phyloP scores from a whole-genome alignment of 1,139 yeast genomes.

The Magnusiomyces sp. region DNA sequence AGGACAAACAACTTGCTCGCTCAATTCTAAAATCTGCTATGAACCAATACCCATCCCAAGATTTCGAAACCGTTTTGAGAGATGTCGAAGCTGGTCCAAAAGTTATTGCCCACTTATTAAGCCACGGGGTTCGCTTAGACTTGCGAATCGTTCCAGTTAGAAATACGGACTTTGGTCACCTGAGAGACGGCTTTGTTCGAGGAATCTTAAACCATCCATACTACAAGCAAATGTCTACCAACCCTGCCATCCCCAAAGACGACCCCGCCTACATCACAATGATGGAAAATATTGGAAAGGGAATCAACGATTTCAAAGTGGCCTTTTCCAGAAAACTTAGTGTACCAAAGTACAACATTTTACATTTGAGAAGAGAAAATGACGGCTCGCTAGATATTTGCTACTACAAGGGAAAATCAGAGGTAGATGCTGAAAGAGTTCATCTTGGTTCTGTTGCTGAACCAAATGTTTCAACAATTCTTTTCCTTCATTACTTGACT shows the following conservation, averaged over 20 bases:
- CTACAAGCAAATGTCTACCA: slow-evolving; percentile 32
- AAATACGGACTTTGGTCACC: slow-evolving; percentile 81
- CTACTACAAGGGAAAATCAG: slow-evolving; percentile 33
- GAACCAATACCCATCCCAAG: slow-evolving; percentile 17
- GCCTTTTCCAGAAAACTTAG: slow-evolving; percentile 33
- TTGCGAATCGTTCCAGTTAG: slow-evolving; percentile 78
- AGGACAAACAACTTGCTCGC: slow-evolving; percentile 44
- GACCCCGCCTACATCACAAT: slow-evolving; percentile 6
- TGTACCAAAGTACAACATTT: slow-evolving; percentile 50
- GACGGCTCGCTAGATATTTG: slow-evolving; percentile 42
- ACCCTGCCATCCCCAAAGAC: slow-evolving; percentile 13
- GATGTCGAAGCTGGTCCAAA: slow-evolving; percentile 48
- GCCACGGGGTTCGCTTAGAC: slow-evolving; percentile 52
- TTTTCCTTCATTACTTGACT: slow-evolving; percentile 53
- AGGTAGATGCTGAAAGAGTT: slow-evolving; percentile 29
- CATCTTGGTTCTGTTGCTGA: slow-evolving; percentile 30
- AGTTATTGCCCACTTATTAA: slow-evolving; percentile 48
- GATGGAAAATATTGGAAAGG: slow-evolving; percentile 25
- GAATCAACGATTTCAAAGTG: slow-evolving; percentile 31
- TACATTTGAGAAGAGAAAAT: slow-evolving; percentile 42
- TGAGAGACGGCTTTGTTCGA: slow-evolving; percentile 82
- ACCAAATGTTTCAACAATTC: slow-evolving; percentile 43
- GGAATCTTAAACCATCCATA: slow-evolving; percentile 53
- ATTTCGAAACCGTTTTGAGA: slow-evolving; percentile 49
- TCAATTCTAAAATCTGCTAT: slow-evolving; percentile 6